Conservation (phyloP, 805 yeast genomes). For the Kluyveromyces wickerhamii region DNA sequence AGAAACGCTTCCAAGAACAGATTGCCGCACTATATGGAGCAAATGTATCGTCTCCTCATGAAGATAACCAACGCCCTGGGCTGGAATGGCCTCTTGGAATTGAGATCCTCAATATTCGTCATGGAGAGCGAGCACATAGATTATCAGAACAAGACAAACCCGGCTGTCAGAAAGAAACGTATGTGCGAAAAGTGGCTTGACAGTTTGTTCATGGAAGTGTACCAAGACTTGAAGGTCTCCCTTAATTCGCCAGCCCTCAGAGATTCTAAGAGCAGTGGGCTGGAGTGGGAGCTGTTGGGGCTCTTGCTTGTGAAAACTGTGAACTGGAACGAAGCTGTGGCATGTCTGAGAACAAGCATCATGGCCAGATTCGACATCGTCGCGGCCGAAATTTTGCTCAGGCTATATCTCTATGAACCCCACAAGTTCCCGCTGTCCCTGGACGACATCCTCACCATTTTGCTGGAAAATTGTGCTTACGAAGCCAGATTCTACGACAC, state of each 20-base stretch:
- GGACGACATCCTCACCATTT: constrained; percentile 35
- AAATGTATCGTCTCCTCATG: constrained; percentile 65
- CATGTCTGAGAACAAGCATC: constrained; percentile 47
- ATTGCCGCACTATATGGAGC: constrained; percentile 20
- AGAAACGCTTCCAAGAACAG: constrained; percentile 25
- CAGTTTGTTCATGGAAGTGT: constrained; percentile 27
- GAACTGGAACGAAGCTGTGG: constrained; percentile 39
- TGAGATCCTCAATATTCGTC: constrained; percentile 66
- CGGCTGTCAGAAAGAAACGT: constrained; percentile 19
- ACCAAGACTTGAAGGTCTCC: constrained; percentile 30
- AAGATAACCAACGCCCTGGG: constrained; percentile 61
- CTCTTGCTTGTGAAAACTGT: constrained; percentile 42
- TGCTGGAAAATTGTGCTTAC: constrained; percentile 51
- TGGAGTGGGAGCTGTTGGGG: constrained; percentile 73
- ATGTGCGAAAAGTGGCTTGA: constrained; percentile 31
- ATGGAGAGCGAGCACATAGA: constrained; percentile 62
- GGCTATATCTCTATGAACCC: constrained; percentile 27
- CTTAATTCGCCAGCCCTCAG: constrained; percentile 21
- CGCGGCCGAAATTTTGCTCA: constrained; percentile 43
- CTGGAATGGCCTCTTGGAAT: constrained; percentile 68
- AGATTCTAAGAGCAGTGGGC: constrained; percentile 44
- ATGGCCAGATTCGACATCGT: constrained; percentile 57
- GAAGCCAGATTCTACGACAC: constrained; percentile 58
- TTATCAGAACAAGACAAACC: constrained; percentile 11
- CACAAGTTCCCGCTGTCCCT: constrained; percentile 18